These are phyloP conservation scores for Cicer arietinum DNA, from an alignment of 306 rosid species.

Conservation along the genomic window DNA sequence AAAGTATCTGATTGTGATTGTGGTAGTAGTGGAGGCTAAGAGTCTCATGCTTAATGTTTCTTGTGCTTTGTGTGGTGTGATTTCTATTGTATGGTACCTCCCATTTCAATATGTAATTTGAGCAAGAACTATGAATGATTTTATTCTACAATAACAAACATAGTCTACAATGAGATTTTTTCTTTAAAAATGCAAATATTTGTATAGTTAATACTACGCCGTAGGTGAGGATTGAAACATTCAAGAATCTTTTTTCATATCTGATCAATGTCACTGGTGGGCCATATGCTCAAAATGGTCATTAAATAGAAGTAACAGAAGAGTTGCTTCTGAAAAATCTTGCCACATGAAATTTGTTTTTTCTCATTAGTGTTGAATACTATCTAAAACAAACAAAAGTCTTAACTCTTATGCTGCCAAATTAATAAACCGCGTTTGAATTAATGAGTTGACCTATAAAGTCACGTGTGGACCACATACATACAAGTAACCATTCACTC, in stretches of 20 bases:
- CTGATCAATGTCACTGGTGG: too few relatives aligned
- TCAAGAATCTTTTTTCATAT: too few relatives aligned
- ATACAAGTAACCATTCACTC: slow-evolving; percentile 5
- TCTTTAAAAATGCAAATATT: background rate
- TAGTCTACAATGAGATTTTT: background rate
- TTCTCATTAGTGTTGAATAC: background rate
- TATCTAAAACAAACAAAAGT: background rate
- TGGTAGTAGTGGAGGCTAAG: background rate
- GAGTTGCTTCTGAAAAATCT: too few relatives aligned
- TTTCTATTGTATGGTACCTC: background rate
- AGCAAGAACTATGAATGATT: background rate
- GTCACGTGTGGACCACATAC: background rate
- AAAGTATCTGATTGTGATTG: slow-evolving; percentile 47
- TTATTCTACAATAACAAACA: background rate
- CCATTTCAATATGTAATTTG: background rate
- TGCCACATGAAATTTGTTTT: too few relatives aligned
- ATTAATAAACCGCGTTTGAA: background rate
- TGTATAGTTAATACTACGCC: background rate
- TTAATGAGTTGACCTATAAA: background rate
- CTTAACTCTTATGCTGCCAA: background rate
- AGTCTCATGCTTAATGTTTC: slow-evolving; percentile 13
- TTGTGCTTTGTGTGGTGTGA: slow-evolving; percentile 15
- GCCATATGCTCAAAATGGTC: too few relatives aligned
- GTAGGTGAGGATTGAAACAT: background rate
- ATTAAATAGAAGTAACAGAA: too few relatives aligned